These are phyloP conservation scores for Leucocoprinus leucothites DNA, from an alignment of 768 basidiomycete genomes.

Conservation along the genomic window DNA sequence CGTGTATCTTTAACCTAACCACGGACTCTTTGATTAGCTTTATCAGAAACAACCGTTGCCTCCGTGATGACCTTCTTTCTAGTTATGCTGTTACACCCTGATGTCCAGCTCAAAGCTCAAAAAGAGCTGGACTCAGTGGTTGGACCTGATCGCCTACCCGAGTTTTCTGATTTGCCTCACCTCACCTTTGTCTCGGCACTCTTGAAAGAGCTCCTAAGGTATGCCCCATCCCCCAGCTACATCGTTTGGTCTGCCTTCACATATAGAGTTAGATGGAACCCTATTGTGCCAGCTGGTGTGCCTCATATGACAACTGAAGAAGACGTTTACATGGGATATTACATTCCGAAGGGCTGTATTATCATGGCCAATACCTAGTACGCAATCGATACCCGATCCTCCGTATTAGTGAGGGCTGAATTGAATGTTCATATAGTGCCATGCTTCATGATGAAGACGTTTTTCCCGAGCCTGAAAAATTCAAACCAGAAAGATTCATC, in stretches of 20 bases:
- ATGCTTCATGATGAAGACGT: constrained; percentile 34
- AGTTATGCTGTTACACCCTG: constrained; percentile 11
- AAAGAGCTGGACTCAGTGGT: constrained; percentile 24
- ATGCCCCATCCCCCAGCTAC: background rate
- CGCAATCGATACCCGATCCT: too few relatives aligned
- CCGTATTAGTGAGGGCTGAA: too few relatives aligned
- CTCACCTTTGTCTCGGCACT: constrained; percentile 25
- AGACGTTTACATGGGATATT: constrained; percentile 29
- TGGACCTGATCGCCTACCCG: constrained; percentile 22
- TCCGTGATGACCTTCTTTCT: background rate
- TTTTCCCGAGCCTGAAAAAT: constrained; percentile 35
- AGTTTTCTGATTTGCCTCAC: constrained; percentile 18
- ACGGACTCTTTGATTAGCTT: background rate
- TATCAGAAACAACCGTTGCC: background rate
- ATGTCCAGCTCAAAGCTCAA: constrained; percentile 20
- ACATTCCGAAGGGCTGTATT: constrained; percentile 44
- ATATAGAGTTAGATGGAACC: background rate
- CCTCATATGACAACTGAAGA: constrained; percentile 39
- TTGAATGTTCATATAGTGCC: constrained; percentile 24
- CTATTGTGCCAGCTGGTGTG: constrained; percentile 18
- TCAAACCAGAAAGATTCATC: constrained; percentile 39
- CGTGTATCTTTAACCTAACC: background rate
- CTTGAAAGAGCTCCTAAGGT: constrained; percentile 19
- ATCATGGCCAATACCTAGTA: constrained; percentile 48
- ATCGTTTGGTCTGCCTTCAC: background rate